Evolutionary conservation across 805 yeast genomes (phyloP).

Genomic region (Ogataea pini): DNA sequence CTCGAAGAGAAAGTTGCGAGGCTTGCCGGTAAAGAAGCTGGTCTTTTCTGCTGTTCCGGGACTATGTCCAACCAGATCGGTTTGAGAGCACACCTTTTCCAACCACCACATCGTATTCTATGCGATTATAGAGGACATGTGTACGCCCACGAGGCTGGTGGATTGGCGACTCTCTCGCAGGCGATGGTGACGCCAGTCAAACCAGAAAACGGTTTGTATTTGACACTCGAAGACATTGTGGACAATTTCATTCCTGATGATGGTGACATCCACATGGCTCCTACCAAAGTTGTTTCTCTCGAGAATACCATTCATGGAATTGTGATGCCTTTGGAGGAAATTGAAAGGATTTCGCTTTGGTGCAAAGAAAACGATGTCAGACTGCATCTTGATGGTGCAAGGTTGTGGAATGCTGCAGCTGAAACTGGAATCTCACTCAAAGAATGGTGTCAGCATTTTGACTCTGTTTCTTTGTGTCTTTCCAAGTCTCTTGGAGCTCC

Average conservation of each 20-base stretch:
- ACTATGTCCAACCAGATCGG: constrained; percentile 88
- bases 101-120: constrained; percentile 78
- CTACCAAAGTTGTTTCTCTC: constrained; percentile 76
- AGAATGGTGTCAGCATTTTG: constrained; percentile 77
- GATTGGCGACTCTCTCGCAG: constrained; percentile 80
- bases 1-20: constrained; percentile 66
- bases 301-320: constrained; percentile 88
- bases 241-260: constrained; percentile 64
- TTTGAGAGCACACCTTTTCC: constrained; percentile 65
- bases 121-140: constrained; percentile 86
- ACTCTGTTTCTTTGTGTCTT: constrained; percentile 80
- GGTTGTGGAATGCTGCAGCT: constrained; percentile 82
- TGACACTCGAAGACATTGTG: constrained; percentile 76
- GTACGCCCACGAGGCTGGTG: constrained; percentile 83
- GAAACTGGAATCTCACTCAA: constrained; percentile 65
- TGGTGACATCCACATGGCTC: constrained; percentile 83
- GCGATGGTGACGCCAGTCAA: constrained; percentile 84
- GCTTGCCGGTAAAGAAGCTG: constrained; percentile 77
- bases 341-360: constrained; percentile 65
- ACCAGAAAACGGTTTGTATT: constrained; percentile 70
- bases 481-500: constrained; percentile 92
- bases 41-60: constrained; percentile 79
- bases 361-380: constrained; percentile 59
- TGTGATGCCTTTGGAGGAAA: constrained; percentile 73
- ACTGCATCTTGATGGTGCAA: constrained; percentile 88